Evolutionary conservation across 352 stramenopile genomes (phyloP), one percentile per base, ranked within the genome.

Genomic region (Pythium rhizo-oryzae): DNA sequence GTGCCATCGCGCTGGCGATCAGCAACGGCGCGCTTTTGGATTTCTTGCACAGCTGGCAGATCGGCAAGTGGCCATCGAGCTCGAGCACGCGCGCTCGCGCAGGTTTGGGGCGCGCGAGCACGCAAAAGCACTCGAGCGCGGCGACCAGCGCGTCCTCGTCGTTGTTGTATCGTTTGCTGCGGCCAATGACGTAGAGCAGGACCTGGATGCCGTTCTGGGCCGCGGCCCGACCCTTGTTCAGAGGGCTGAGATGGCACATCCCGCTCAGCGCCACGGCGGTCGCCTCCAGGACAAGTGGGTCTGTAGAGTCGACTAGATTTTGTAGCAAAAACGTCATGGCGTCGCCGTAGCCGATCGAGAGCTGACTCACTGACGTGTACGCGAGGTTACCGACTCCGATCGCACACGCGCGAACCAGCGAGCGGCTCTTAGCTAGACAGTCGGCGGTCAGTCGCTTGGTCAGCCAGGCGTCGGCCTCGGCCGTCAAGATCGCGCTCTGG

Each of bases 271-370:
- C 79, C 5, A 77, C 74, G 0, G 75, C 78, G 18, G 65, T 79
- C 6, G 81, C 78, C 46, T 93, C 80, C 0, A 91, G 28, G 2
- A 91, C 75, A 12, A 55, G 28, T 3, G 79, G 67, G 55, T 70
- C 65, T 8, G 74, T 79, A 4, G 77, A 65, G 51, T 93, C 83
- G 5, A 93, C 85, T 4, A 90, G 59, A 15, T 89, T 41, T 47
- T 93, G 83, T 37, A 93, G 62, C 21, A 91, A 66, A 9, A 78
- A 71, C 0, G 83, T 91, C 52, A 81, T 83, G 9, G 80, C 79
- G 25, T 89, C 86, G 39, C 82, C 80, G 63, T 93, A 93, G 13
- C 83, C 85, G 44, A 93, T 91, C 0, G 85, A 78, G 15, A 93
- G 80, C 56, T 93, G 85, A 46, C 87, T 92, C 46, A 91, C 83